Evolutionary conservation across 345 rosid genomes (phyloP), one percentile per base, ranked within the genome.

Genomic region (Melastoma malabathricum): DNA sequence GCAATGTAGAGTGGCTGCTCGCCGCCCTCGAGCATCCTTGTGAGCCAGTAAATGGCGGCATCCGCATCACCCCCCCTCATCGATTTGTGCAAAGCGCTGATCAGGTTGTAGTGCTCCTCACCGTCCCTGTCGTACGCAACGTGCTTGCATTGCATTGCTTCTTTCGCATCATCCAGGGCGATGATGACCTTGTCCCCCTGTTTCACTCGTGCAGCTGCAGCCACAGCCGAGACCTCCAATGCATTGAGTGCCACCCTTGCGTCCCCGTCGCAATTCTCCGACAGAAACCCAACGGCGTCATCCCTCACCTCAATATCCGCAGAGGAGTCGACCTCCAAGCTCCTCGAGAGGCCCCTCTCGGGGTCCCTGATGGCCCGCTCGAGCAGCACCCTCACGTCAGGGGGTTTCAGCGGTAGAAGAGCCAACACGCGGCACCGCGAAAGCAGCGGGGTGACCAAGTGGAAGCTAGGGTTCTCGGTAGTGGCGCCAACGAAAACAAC

Each of bases 1-100:
- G 87, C 89, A 39, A 87, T 84, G 75, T 87, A 87, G 27, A 81
- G 94, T 9, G 96, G 96, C 61, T 79, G 76, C 57, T 87, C 90
- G 0, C 96, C 94, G 45, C 82, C 96, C 54, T 83, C 90, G 12
- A 87, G 60, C 96, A 87, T 87, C 51, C 96, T 69, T 1, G 73
- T 85, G 59, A 87, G 46, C 96, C 94, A 87, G 66, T 84, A 87
- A 22, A 87, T 72, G 10, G 96, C 75, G 13, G 94, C 94, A 63
- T 84, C 69, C 13, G 87, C 83, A 47, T 87, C 84, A 54, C 69
- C 76, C 50, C 94, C 94, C 47, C 90, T 66, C 88, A 87, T 81
- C 5, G 94, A 87, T 75, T 87, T 87, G 68, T 84, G 94, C 43
- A 87, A 73, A 0, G 94, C 96, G 23, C 90, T 87, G 22, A 87